Percentiles rank a stretch among this genome's conserved stretches.
Evolutionary conservation across 2,329 filamentous ascomycete species (phyloP).

Genomic region (Beauveria bassiana): DNA sequence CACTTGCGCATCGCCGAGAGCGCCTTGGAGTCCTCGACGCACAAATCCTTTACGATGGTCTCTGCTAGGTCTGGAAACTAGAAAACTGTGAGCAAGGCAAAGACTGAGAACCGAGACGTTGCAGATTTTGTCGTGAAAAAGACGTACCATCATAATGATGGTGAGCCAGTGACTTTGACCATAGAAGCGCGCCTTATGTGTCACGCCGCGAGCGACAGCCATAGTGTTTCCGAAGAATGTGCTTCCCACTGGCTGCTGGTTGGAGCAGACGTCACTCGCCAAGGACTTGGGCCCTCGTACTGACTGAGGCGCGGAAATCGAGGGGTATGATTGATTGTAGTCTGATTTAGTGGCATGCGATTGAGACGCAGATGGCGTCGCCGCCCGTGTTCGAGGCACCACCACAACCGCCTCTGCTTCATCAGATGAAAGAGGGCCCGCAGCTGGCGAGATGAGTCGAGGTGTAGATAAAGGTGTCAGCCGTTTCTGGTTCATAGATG

Average conservation of each 20-base stretch:
- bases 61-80: conserved; percentile 38
- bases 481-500: background rate
- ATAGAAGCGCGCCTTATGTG: conserved; percentile 48
- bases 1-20: conserved; percentile 36
- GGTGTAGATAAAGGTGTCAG: background rate
- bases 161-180: conserved; percentile 51
- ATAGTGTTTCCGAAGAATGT: conserved; percentile 27
- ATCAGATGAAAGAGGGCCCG: background rate
- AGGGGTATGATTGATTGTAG: conserved; percentile 23
- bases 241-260: conserved; percentile 27
- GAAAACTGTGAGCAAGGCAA: conserved; percentile 5
- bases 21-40: conserved; percentile 28
- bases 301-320: conserved; percentile 36
- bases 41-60: conserved; percentile 32
- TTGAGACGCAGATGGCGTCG: background rate
- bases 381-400: background rate
- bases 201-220: conserved; percentile 32
- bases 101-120: too few relatives aligned
- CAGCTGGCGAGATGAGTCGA: background rate
- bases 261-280: conserved; percentile 10
- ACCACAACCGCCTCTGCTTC: background rate
- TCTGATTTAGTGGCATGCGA: background rate
- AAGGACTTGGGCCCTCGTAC: conserved; percentile 5
- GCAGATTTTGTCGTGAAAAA: background rate
- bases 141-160: conserved; percentile 34